Conservation (phyloP, 306 rosid genomes). For the Cucumis melo region DNA sequence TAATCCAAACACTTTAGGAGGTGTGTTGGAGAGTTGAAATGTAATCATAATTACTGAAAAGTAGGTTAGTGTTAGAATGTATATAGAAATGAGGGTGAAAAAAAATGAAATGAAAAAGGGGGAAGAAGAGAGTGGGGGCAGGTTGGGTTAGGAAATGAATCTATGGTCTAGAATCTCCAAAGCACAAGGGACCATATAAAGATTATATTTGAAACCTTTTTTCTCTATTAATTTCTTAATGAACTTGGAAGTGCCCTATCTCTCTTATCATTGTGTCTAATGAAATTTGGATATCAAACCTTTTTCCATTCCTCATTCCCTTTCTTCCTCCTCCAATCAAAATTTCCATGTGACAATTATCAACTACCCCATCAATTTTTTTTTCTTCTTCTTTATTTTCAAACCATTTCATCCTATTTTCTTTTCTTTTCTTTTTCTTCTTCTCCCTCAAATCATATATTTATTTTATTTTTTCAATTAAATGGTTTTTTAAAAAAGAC, state of each 20-base stretch:
- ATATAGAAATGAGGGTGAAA: no score
- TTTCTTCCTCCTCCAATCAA: not conserved
- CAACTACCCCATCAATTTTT: not conserved
- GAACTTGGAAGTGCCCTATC: not conserved
- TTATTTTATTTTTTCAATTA: no score
- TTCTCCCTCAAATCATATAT: not conserved
- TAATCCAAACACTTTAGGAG: no score
- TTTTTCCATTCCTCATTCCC: not conserved
- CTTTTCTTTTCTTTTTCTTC: no score
- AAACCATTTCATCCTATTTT: not conserved
- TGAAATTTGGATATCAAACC: not conserved
- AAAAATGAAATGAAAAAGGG: no score
- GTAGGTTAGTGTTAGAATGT: no score
- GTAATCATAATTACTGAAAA: no score
- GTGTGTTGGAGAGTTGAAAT: no score
- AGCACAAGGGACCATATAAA: conserved; percentile 25
- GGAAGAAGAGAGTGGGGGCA: no score
- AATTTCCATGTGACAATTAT: not conserved
- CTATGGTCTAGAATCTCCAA: conserved; percentile 19
- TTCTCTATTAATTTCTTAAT: not conserved
- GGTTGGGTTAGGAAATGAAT: conserved; percentile 8
- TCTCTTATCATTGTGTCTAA: conserved; percentile 1
- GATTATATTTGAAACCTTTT: not conserved
- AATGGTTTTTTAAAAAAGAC: no score
- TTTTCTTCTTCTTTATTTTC: not conserved